phyloP scores from a whole-genome alignment of 164 flowering plant species.

The Stephania yunnanensis region DNA sequence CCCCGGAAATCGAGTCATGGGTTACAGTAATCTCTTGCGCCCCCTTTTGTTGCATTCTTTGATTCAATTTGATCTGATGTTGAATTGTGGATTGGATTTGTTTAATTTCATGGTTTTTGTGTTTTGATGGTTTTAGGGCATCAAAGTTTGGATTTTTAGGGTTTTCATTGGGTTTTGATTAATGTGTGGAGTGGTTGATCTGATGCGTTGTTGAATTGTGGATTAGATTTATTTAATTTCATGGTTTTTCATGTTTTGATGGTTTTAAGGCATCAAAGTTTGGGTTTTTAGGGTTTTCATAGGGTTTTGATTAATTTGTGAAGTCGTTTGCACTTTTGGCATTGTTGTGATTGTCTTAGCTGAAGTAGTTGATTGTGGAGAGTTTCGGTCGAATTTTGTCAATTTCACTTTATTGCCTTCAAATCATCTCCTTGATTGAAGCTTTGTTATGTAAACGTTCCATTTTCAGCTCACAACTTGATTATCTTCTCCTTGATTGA shows the following conservation, averaged over 20 bases:
- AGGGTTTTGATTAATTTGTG: background rate
- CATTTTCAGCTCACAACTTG: too few species aligned
- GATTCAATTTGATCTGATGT: background rate
- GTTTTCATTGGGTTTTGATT: background rate
- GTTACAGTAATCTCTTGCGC: conserved; percentile 53
- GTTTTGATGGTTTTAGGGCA: too few species aligned
- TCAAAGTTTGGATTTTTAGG: background rate
- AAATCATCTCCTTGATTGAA: too few species aligned
- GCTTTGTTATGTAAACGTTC: too few species aligned
- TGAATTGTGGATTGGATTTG: background rate
- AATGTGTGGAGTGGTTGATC: background rate
- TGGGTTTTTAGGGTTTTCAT: background rate
- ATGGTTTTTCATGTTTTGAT: too few species aligned
- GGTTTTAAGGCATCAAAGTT: too few species aligned
- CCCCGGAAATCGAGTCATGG: conserved; percentile 84
- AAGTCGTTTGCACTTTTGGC: background rate
- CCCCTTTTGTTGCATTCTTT: background rate
- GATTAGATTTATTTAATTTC: background rate
- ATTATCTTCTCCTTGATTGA: too few species aligned
- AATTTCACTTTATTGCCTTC: too few species aligned
- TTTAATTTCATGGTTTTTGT: background rate
- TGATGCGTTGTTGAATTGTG: background rate
- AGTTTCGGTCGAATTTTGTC: too few species aligned
- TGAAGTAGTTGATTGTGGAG: too few species aligned
- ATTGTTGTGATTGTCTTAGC: too few species aligned